A percentile compares a stretch with the other conserved stretches of the same genome.
These are phyloP conservation scores for Trypanosoma cruzi DNA, from an alignment of 208 protist species.

Conservation along the genomic window DNA sequence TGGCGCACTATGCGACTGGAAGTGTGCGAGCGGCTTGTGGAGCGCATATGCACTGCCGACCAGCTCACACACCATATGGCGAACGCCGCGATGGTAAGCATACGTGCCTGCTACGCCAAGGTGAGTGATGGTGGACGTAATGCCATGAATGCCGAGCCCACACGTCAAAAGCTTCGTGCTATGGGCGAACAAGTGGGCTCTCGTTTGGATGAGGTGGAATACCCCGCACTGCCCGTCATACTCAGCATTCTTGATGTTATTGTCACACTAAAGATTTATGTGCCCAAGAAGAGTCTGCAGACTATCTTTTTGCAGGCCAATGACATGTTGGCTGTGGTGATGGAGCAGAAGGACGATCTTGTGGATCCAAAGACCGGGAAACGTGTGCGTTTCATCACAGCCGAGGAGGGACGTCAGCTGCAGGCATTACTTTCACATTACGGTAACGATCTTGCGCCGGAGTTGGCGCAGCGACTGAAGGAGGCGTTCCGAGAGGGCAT, in stretches of 20 bases:
- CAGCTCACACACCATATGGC: constrained; percentile 86
- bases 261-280: constrained; percentile 87
- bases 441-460: constrained; percentile 67
- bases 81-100: constrained; percentile 64
- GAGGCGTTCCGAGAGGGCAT: constrained; percentile 77
- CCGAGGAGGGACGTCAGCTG: constrained; percentile 85
- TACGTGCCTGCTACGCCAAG: constrained; percentile 69
- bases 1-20: constrained; percentile 80
- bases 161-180: constrained; percentile 81
- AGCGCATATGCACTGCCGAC: constrained; percentile 79
- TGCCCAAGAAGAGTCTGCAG: constrained; percentile 83
- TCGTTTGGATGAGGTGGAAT: constrained; percentile 80
- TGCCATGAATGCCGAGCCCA: constrained; percentile 86
- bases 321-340: constrained; percentile 70
- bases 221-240: constrained; percentile 59
- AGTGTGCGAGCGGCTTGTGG: constrained; percentile 83
- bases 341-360: constrained; percentile 69
- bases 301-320: constrained; percentile 72
- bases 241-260: constrained; percentile 78
- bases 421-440: constrained; percentile 85
- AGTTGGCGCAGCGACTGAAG: constrained; percentile 60
- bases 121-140: constrained; percentile 83
- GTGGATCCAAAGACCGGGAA: constrained; percentile 75
- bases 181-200: constrained; percentile 85
- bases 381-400: constrained; percentile 68